These are phyloP conservation scores for Salvia sclarea DNA, from an alignment of 305 asterid genomes.

Conservation along the genomic window DNA sequence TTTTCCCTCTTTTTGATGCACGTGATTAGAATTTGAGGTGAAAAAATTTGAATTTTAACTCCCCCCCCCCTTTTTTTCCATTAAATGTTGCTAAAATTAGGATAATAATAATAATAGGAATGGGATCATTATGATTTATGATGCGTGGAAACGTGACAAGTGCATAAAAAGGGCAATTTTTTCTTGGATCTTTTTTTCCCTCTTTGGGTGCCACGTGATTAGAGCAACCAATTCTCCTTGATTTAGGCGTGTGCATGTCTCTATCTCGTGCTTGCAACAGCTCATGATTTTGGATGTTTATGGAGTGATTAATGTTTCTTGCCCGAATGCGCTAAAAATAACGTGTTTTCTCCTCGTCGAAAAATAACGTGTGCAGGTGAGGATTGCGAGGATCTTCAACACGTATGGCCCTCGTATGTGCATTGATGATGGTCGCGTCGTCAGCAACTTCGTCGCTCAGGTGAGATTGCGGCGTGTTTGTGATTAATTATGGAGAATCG, in stretches of 20 bases:
- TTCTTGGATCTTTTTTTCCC: no score
- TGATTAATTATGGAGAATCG: background rate
- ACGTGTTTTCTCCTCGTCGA: background rate
- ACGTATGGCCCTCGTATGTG: slow-evolving; percentile 99
- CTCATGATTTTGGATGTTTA: background rate
- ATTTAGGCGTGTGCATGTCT: slow-evolving; percentile 21
- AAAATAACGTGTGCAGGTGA: slow-evolving; percentile 53
- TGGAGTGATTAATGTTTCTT: background rate
- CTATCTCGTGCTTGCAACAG: slow-evolving; percentile 14
- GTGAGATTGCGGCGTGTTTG: slow-evolving; percentile 36
- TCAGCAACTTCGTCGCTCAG: slow-evolving; percentile 99
- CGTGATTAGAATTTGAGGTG: slow-evolving; percentile 59
- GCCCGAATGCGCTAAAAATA: no score
- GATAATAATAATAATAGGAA: background rate
- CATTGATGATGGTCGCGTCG: slow-evolving; percentile 96
- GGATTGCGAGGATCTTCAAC: slow-evolving; percentile 94
- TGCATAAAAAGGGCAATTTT: background rate
- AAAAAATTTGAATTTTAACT: slow-evolving; percentile 5
- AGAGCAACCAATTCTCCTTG: background rate
- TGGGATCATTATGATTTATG: no score
- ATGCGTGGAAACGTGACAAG: background rate
- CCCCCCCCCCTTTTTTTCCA: background rate
- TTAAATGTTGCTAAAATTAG: background rate
- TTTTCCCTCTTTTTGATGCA: background rate
- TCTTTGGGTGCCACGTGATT: no score